Evolutionary conservation across 805 yeast species (phyloP).

Genomic region (Starmerella potacharoeniae): DNA sequence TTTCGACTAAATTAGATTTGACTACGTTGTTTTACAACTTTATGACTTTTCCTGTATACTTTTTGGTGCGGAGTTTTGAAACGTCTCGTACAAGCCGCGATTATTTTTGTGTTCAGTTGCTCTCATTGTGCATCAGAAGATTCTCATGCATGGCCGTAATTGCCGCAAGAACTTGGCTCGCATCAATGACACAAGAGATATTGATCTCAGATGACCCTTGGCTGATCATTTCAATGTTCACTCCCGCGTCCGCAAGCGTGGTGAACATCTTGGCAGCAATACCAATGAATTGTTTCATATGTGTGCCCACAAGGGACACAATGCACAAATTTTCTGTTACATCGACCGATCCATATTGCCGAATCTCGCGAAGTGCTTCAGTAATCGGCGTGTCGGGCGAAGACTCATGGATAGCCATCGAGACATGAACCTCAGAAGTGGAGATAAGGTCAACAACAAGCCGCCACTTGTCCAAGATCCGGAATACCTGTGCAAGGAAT

Average conservation of each 20-base stretch:
- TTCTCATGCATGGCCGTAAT: conserved; percentile 73
- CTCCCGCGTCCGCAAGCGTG: conserved; percentile 78
- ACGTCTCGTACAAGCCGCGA: no score
- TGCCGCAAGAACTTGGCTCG: conserved; percentile 72
- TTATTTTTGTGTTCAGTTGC: no score
- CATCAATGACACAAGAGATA: conserved; percentile 87
- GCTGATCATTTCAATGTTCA: conserved; percentile 94
- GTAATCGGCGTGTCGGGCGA: conserved; percentile 52
- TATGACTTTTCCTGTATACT: no score
- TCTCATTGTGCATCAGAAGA: conserved; percentile 32
- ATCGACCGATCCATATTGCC: conserved; percentile 77
- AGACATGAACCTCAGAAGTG: conserved; percentile 94
- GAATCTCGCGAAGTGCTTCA: conserved; percentile 66
- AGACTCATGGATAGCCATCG: conserved; percentile 81
- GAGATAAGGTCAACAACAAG: conserved; percentile 91
- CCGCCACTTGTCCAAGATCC: conserved; percentile 69
- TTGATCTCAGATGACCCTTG: conserved; percentile 98
- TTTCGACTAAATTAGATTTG: no score
- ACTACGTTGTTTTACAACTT: no score
- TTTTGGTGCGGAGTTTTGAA: no score
- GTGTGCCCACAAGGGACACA: conserved; percentile 89
- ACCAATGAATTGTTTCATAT: conserved; percentile 93
- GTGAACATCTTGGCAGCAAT: conserved; percentile 96
- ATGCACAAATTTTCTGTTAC: conserved; percentile 80
- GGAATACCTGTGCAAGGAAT: conserved; percentile 80